Evolutionary conservation across 441 rosid genomes (phyloP).

Genomic region (Syzygium syzygioides): DNA sequence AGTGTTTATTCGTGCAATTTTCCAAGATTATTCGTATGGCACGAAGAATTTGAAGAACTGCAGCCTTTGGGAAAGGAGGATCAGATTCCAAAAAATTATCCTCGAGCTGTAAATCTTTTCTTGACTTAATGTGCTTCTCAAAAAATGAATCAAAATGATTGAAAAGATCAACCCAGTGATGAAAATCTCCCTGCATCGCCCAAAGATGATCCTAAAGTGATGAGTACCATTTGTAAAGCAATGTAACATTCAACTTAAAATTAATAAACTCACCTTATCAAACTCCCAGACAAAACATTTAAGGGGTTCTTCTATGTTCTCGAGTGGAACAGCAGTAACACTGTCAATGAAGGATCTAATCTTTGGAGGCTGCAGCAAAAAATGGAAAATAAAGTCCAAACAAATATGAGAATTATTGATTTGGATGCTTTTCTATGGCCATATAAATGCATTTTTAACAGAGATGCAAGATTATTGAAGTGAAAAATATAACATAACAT

Average conservation of each 20-base stretch:
- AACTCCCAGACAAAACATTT: slow-evolving; percentile 82
- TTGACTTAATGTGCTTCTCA: slow-evolving; percentile 80
- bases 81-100: slow-evolving; percentile 65
- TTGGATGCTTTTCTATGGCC: neutral
- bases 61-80: slow-evolving; percentile 83
- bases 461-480: neutral
- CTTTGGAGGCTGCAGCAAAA: slow-evolving; percentile 76
- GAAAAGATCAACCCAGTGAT: slow-evolving; percentile 98
- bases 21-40: slow-evolving; percentile 89
- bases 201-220: slow-evolving; percentile 12
- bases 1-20: slow-evolving; percentile 94
- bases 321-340: slow-evolving; percentile 63
- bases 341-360: slow-evolving; percentile 74
- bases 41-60: slow-evolving; percentile 86
- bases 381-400: slow-evolving; percentile 2
- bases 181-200: slow-evolving; percentile 86
- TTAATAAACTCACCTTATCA: slow-evolving; percentile 52
- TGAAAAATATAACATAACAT: neutral
- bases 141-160: slow-evolving; percentile 91
- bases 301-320: slow-evolving; percentile 76
- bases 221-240: neutral
- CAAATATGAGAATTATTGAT: neutral
- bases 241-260: slow-evolving; percentile 6
- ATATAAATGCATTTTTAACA: neutral
- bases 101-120: slow-evolving; percentile 85